A percentile compares a stretch with the other conserved stretches of the same genome.
Evolutionary conservation across 768 basidiomycete species (phyloP).

Genomic region (Cubamyces sp.): DNA sequence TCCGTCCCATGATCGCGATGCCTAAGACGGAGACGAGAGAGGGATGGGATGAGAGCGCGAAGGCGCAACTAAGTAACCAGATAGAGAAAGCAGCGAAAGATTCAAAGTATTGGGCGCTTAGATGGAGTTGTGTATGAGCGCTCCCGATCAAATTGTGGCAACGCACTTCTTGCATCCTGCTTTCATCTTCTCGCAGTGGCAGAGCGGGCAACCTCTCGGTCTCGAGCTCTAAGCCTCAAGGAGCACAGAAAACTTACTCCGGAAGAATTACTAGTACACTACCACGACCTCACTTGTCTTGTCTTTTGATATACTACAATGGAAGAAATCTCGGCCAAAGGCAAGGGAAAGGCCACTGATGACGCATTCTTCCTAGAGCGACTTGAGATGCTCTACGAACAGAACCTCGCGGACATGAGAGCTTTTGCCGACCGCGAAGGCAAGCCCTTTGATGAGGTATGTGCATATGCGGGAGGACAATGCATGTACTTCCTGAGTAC

Average conservation of each 20-base stretch:
- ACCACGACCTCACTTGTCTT: not conserved
- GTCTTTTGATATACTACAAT: conserved; percentile 6
- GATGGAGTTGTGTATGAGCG: conserved; percentile 10
- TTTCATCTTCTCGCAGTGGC: not conserved
- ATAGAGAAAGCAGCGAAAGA: too few relatives aligned
- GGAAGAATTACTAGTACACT: not conserved
- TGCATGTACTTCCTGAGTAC: not conserved
- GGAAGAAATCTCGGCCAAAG: conserved; percentile 19
- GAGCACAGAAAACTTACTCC: not conserved
- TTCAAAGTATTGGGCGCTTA: conserved; percentile 22
- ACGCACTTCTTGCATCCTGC: conserved; percentile 11
- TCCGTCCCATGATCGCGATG: conserved; percentile 35
- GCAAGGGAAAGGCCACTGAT: conserved; percentile 36
- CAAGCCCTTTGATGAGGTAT: conserved; percentile 63
- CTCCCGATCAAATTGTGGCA: conserved; percentile 12
- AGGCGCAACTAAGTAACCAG: not conserved
- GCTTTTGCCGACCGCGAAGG: conserved; percentile 65
- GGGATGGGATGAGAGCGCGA: not conserved
- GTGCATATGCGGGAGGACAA: not conserved
- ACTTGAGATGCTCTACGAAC: conserved; percentile 65
- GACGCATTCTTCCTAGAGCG: conserved; percentile 67
- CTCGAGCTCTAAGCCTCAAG: not conserved
- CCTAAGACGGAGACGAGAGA: not conserved
- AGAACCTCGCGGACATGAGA: conserved; percentile 56
- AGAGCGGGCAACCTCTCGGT: not conserved